Percentiles rank a stretch among this genome's conserved stretches.
Conservation (phyloP, 495 filamentous ascomycete genomes). For the Bathelium albidoporum region DNA sequence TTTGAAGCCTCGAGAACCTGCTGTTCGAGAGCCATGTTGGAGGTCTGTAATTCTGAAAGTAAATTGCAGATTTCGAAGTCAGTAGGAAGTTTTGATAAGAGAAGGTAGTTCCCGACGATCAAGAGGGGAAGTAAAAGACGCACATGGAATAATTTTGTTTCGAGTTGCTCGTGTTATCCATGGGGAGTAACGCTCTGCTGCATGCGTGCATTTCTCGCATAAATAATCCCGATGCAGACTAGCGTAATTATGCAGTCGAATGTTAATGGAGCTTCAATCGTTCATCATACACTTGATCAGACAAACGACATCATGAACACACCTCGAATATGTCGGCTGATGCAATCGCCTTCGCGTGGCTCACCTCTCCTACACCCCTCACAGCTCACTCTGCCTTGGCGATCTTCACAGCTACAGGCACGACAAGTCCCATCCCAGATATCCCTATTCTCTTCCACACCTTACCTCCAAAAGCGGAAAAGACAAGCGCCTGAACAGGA, state of each 20-base stretch:
- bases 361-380: neutral
- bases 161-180: no score
- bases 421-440: neutral
- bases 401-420: neutral
- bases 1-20: constrained; percentile 41
- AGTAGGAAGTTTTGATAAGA: neutral
- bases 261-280: neutral
- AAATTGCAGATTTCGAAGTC: neutral
- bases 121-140: neutral
- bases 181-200: no score
- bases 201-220: constrained; percentile 4
- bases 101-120: neutral
- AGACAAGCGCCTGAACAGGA: constrained; percentile 17
- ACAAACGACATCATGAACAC: neutral
- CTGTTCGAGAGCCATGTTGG: constrained; percentile 2
- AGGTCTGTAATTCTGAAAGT: neutral
- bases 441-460: constrained; percentile 22
- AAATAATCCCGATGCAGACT: neutral
- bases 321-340: neutral
- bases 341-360: neutral
- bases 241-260: neutral
- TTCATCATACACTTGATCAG: neutral
- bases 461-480: constrained; percentile 13
- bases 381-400: neutral
- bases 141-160: no score